These are phyloP conservation scores for Boletus sp. DNA, from an alignment of 768 basidiomycete species.

Conservation along the genomic window DNA sequence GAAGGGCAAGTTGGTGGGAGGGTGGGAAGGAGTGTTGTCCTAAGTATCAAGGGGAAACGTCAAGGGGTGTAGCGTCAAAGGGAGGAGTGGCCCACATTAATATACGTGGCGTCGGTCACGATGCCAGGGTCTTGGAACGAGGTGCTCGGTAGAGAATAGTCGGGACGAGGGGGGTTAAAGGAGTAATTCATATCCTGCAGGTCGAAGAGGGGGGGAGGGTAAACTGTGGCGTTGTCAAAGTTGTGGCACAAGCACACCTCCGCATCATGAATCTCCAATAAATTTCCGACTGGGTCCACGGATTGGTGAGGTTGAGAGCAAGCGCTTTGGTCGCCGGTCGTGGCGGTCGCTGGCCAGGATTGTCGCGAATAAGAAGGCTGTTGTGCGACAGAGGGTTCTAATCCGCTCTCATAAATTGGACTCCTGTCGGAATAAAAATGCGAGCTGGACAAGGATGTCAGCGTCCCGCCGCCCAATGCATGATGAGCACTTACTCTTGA, in stretches of 20 bases:
- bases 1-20: not conserved
- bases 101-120: slow-evolving; percentile 1
- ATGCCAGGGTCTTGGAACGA: not conserved
- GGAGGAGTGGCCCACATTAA: slow-evolving; percentile 2
- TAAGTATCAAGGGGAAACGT: not conserved
- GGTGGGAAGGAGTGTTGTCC: slow-evolving; percentile 3
- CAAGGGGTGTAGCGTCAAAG: not conserved
- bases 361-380: not conserved
- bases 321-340: not conserved
- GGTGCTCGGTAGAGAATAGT: not conserved
- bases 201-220: not conserved
- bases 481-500: slow-evolving; percentile 13
- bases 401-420: not conserved
- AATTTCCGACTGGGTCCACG: not conserved
- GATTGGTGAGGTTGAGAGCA: slow-evolving; percentile 6
- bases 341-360: slow-evolving; percentile 3
- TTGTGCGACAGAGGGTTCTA: slow-evolving; percentile 1
- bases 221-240: not conserved
- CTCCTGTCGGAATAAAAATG: not conserved
- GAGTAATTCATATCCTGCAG: slow-evolving; percentile 6
- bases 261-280: not conserved
- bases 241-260: slow-evolving; percentile 13
- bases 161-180: not conserved
- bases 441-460: slow-evolving; percentile 9
- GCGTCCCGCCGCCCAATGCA: not conserved